Percentiles rank a stretch among this genome's conserved stretches.
phyloP scores from a whole-genome alignment of 192 early-diverging fungal species.

The Thamnidium elegans region DNA sequence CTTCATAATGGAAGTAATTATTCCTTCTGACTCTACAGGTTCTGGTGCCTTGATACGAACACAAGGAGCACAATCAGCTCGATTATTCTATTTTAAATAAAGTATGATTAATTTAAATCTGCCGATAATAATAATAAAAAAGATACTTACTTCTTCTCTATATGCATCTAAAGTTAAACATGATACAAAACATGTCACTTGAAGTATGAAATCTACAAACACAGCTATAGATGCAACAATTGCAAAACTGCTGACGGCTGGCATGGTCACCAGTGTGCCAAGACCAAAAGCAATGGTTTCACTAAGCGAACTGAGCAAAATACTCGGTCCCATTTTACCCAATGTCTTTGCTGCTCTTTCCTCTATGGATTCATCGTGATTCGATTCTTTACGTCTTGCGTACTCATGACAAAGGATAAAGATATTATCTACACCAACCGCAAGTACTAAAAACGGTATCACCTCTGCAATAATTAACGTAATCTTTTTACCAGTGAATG shows the following conservation, averaged over 20 bases:
- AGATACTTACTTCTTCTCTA: conserved; percentile 41
- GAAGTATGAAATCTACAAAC: conserved; percentile 61
- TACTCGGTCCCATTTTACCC: conserved; percentile 59
- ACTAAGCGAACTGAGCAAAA: conserved; percentile 55
- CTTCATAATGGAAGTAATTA: conserved; percentile 41
- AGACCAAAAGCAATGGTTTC: conserved; percentile 65
- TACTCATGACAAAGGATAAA: conserved; percentile 66
- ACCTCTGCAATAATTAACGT: conserved; percentile 69
- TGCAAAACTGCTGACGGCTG: conserved; percentile 66
- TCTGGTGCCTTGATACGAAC: conserved; percentile 45
- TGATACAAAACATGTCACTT: conserved; percentile 61
- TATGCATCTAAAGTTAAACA: conserved; percentile 57
- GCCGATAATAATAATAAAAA: too few relatives aligned
- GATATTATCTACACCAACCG: conserved; percentile 69
- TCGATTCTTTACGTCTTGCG: conserved; percentile 35
- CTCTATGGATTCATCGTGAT: conserved; percentile 46
- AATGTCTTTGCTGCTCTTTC: conserved; percentile 56
- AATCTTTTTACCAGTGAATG: conserved; percentile 56
- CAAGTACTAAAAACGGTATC: conserved; percentile 65
- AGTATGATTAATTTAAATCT: too few relatives aligned
- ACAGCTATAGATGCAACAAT: conserved; percentile 65
- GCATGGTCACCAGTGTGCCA: conserved; percentile 62
- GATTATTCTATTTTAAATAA: conserved; percentile 41
- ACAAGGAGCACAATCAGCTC: conserved; percentile 56
- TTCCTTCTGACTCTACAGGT: conserved; percentile 44